Conservation (phyloP, 345 rosid genomes). For the Excoecaria agallocha region DNA sequence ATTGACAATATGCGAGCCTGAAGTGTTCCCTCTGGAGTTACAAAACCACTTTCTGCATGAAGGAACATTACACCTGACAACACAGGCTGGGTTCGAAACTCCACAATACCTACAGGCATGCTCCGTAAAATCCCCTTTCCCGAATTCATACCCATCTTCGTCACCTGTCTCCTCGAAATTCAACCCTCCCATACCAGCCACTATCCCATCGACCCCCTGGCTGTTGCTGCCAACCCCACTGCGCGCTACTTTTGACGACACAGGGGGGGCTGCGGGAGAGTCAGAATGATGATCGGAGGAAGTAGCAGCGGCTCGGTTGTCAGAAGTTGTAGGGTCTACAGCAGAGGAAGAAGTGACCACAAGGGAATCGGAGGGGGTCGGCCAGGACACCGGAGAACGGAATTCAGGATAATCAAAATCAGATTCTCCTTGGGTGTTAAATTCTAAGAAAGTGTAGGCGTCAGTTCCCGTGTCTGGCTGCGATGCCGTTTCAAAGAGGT, state of each 20-base stretch:
- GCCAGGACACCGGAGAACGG: constrained; percentile 79
- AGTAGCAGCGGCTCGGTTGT: constrained; percentile 44
- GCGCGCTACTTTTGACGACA: constrained; percentile 49
- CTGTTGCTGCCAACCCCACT: constrained; percentile 21
- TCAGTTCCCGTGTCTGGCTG: constrained; percentile 87
- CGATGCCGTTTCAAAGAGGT: constrained; percentile 85
- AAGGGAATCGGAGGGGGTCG: constrained; percentile 86
- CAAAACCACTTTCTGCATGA: constrained; percentile 99
- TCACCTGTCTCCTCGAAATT: constrained; percentile 95
- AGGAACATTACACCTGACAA: constrained; percentile 94
- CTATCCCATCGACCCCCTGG: constrained; percentile 65
- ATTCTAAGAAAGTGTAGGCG: constrained; percentile 92
- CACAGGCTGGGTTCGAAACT: constrained; percentile 96
- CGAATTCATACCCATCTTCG: constrained; percentile 69
- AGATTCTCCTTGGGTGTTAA: constrained; percentile 95
- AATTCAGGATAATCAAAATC: constrained; percentile 96
- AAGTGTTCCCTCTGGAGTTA: constrained; percentile 97
- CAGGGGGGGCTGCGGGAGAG: constrained; percentile 48
- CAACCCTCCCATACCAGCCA: constrained; percentile 72
- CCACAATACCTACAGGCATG: constrained; percentile 97
- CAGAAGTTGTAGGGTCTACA: constrained; percentile 24
- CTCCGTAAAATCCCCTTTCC: constrained; percentile 80
- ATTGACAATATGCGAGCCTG: constrained; percentile 98
- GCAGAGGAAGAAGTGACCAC: constrained; percentile 36
- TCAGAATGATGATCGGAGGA: constrained; percentile 33